Evolutionary conservation across 2,329 filamentous ascomycete species (phyloP), one percentile per base, ranked within the genome.

Genomic region (Aspergillus sp.): DNA sequence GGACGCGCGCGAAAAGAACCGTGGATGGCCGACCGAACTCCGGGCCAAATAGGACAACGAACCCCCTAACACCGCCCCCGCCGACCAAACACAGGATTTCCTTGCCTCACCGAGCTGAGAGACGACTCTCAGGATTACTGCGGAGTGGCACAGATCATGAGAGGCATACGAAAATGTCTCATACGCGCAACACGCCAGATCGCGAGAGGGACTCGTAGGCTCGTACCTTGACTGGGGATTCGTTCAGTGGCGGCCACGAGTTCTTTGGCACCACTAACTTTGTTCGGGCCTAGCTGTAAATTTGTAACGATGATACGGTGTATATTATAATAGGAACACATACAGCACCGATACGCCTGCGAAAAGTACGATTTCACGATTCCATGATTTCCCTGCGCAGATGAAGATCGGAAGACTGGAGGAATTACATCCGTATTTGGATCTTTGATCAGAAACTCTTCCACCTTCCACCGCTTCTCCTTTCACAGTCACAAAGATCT

Each of bases 161-260:
- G 44, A 35, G 41, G 35, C 49, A 52, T 52, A 31, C 8, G 27
- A 31, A 31, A 31, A 31, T 31, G 27, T 31, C 27, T 11, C 27
- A 11, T 9, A 31, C 27, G 27, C 27, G 27, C 27, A 11, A 31
- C 27, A 31, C 27, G 9, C 27, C 27, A 31, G 27, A 11, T 31
- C 9, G 9, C 27, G 9, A 31, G 4, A 31, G 27, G 27, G 27
- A 31, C 27, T 31, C 27, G 27, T 31, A 31, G 27, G 21, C n/a
- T 17, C 15, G 23, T 44, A 41, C 51, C 44, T 40, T 31, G 33
- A 37, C 41, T 21, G 39, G 50, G 23, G 57, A 62, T 63, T 57
- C 55, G 56, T 62, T 48, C 58, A 63, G 62, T 65, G 64, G 64
- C 64, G 62, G 64, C 64, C 64, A 65, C 64, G 64, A 66, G 61